Evolutionary conservation across 2,329 filamentous ascomycete genomes (phyloP).

Genomic region (Coniochaeta pulveracea): DNA sequence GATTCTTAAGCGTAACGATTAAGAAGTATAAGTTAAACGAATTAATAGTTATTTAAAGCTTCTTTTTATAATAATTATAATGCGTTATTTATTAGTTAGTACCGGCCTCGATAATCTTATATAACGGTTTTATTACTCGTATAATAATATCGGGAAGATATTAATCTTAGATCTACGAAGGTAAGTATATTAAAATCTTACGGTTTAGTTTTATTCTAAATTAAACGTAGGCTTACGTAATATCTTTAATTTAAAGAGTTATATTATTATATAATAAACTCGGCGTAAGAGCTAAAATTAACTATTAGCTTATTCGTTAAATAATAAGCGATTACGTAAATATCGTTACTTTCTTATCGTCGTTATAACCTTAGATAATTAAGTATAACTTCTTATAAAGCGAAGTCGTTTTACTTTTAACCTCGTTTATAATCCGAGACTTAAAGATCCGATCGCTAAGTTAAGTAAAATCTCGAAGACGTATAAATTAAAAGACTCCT

Average conservation of each 20-base stretch:
- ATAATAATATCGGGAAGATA: not conserved
- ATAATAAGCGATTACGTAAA: not conserved
- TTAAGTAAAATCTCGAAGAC: not conserved
- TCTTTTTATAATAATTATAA: not conserved
- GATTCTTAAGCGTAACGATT: not conserved
- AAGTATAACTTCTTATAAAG: not conserved
- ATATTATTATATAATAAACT: not conserved
- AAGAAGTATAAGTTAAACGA: not conserved
- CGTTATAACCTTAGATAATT: not conserved
- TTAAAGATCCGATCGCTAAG: not conserved
- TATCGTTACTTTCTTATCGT: not conserved
- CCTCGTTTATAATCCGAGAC: not conserved
- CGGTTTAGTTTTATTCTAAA: not conserved
- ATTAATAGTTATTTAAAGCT: not conserved
- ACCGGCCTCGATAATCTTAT: not conserved
- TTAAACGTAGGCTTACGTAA: not conserved
- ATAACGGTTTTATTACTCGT: not conserved
- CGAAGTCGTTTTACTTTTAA: not conserved
- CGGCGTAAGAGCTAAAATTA: not conserved
- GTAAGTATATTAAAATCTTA: not conserved
- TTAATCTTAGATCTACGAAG: not conserved
- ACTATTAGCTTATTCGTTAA: not conserved
- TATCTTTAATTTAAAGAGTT: not conserved
- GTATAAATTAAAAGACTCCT: not conserved
- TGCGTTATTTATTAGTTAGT: not conserved